Evolutionary conservation across 179 eudicot genomes (phyloP).

Genomic region (Amaranthus tricolor): DNA sequence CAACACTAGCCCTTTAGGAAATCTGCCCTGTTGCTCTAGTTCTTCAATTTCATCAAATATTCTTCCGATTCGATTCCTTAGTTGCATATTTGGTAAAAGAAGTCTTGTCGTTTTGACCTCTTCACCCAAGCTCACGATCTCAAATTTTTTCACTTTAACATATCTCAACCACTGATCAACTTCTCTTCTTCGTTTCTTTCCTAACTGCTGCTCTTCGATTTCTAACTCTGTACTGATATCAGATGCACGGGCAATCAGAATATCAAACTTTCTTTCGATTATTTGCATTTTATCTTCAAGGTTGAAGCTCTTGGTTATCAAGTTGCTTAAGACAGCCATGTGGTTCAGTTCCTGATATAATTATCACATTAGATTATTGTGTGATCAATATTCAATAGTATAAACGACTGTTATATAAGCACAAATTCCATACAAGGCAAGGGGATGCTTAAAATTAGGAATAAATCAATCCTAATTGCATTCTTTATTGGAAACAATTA

Average conservation of each 20-base stretch:
- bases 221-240: constrained; percentile 18
- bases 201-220: constrained; percentile 1
- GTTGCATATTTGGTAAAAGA: neutral
- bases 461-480: too few relatives aligned
- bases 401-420: neutral
- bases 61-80: constrained; percentile 5
- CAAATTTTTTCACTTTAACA: neutral
- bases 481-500: too few relatives aligned
- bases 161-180: constrained; percentile 18
- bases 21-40: constrained; percentile 8
- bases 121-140: constrained; percentile 10
- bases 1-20: constrained; percentile 15
- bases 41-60: constrained; percentile 9
- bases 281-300: constrained; percentile 10
- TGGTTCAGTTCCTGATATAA: neutral
- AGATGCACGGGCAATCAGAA: constrained; percentile 14
- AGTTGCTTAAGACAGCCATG: constrained; percentile 16
- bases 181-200: constrained; percentile 19
- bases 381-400: neutral
- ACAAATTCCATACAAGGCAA: too few relatives aligned
- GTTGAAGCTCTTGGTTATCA: constrained; percentile 17
- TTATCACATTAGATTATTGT: neutral
- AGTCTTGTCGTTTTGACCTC: neutral
- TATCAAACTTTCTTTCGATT: constrained; percentile 10
- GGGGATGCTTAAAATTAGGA: too few relatives aligned